A percentile compares a stretch with the other conserved stretches of the same genome.
Conservation (phyloP, 441 rosid genomes). For the Sinapis alba region DNA sequence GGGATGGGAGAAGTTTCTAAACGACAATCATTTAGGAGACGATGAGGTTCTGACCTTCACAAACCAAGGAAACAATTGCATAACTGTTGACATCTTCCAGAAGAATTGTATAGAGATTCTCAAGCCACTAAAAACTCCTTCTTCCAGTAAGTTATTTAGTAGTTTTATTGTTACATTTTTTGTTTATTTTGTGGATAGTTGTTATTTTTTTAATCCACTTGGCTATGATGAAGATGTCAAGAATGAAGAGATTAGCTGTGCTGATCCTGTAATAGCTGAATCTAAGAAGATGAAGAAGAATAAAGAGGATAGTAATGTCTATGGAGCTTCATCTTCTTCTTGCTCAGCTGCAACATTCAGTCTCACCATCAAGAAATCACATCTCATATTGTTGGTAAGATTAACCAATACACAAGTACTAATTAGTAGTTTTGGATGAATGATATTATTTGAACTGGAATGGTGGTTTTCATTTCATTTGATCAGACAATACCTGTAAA, state of each 20-base stretch:
- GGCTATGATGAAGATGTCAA: not conserved
- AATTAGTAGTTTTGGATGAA: not conserved
- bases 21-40: conserved; percentile 10
- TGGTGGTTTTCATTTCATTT: not conserved
- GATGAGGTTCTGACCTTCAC: conserved; percentile 16
- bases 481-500: not conserved
- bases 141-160: conserved; percentile 1
- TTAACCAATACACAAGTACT: not conserved
- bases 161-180: not conserved
- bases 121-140: conserved; percentile 1
- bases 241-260: not conserved
- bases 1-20: conserved; percentile 10
- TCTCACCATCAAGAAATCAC: conserved; percentile 19
- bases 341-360: not conserved
- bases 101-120: conserved; percentile 4
- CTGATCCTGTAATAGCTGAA: not conserved
- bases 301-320: not conserved
- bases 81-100: conserved; percentile 7
- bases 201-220: not conserved
- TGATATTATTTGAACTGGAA: not conserved
- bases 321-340: conserved; percentile 12
- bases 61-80: conserved; percentile 9
- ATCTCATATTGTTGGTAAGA: conserved; percentile 6
- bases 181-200: not conserved
- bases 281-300: not conserved